Evolutionary conservation across 1,284 basidiomycete species (phyloP), one percentile per base, ranked within the genome.

Genomic region (Boletus mariae): DNA sequence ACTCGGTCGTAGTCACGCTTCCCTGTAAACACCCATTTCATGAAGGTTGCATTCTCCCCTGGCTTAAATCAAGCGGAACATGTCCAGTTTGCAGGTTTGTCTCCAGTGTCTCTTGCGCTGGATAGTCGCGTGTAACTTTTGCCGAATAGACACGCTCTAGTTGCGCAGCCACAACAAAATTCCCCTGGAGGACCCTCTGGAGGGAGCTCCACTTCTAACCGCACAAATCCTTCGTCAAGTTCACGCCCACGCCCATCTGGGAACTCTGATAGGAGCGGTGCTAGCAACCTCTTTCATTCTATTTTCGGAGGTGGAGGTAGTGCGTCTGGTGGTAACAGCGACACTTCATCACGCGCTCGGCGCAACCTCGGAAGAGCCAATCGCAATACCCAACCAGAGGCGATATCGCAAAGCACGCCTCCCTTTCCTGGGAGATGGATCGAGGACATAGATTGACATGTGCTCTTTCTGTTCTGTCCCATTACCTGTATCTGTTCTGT

Each of bases 1-100:
- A 90, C 58, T 80, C 83, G 58, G 66, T 87, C 26, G 75, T 89
- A 13, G 71, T 90, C 7, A 84, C 84, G 1, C 74, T 93, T 17
- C 89, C 89, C 4, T 92, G 90, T 75, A 80, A 82, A 56, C 90
- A 92, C 64, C 79, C 87, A 4, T 93, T 91, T 73, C 90, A 93
- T 62, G 80, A 88, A 61, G 78, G 82, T 15, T 93, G 90, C 62
- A 91, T 93, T 57, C 57, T 86, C 17, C 89, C 88, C 0, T 93
- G 90, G 90, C 72, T 93, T 20, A 89, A 87, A 62, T 85, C 84
- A 1, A 90, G 85, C 57, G 90, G 85, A 4, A 93, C 90, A 37
- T 93, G 90, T 71, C 90, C 90, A 34, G 88, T 91, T 11, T 93
- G 90, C 75, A 79, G 90, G 82, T 87, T 65, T 35, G 80, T n/a